phyloP scores from a whole-genome alignment of 192 early-diverging fungal genomes.

The Rhizoclosmatium globosum region DNA sequence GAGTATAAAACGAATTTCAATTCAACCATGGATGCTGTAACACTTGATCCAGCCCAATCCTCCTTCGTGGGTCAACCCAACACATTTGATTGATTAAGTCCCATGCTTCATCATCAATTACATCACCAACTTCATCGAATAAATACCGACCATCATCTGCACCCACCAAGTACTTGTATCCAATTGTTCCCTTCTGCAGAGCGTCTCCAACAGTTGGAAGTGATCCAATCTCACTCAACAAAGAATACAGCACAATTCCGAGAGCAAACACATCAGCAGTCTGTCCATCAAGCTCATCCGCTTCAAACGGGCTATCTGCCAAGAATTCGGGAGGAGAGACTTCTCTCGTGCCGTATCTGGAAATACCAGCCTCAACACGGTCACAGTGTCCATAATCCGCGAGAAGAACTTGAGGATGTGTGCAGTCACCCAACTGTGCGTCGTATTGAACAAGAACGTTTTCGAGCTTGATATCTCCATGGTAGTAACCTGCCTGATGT shows the following conservation, averaged over 20 bases:
- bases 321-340: conserved; percentile 34
- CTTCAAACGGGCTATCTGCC: neutral
- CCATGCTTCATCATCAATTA: conserved; percentile 10
- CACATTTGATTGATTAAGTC: conserved; percentile 28
- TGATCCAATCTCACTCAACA: conserved; percentile 22
- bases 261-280: conserved; percentile 38
- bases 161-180: neutral
- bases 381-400: conserved; percentile 30
- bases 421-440: neutral
- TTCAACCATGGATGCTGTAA: conserved; percentile 23
- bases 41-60: conserved; percentile 19
- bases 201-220: conserved; percentile 17
- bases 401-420: conserved; percentile 12
- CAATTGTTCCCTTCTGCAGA: neutral
- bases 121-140: neutral
- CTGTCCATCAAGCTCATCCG: conserved; percentile 1
- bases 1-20: neutral
- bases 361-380: neutral
- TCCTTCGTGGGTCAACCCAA: neutral
- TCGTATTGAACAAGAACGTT: conserved; percentile 72
- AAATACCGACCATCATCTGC: conserved; percentile 6
- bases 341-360: conserved; percentile 29
- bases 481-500: conserved; percentile 52
- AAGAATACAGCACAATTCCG: conserved; percentile 22
- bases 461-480: conserved; percentile 84